Evolutionary conservation across 208 protist genomes (phyloP), one percentile per base, ranked within the genome.

Genomic region (Trypanosoma lewisi): DNA sequence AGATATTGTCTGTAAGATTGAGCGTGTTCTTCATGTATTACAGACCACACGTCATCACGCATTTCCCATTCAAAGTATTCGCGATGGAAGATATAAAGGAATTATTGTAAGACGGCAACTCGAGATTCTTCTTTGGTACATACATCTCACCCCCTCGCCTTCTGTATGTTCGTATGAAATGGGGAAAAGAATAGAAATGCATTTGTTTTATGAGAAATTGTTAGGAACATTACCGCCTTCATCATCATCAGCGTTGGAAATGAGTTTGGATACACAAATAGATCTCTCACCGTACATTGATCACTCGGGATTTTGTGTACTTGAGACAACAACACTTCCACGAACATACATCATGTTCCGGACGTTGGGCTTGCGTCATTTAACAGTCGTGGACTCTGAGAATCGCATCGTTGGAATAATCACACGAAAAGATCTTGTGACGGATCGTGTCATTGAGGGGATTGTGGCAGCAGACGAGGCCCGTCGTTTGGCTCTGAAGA

Each of bases 221-320:
- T 49, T 62, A n/a, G 65, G 65, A 28, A 52, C 41, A 16, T 2
- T 67, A 33, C 67, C 60, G 11, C 67, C 60, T 28, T 41, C 36
- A 9, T n/a, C n/a, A n/a, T n/a, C n/a, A n/a, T n/a, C n/a, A n/a
- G n/a, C n/a, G 14, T 16, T 61, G 41, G 51, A 67, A 31, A 49
- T 16, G 8, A 23, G 58, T 17, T 23, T 56, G 17, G 49, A 55
- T 6, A 7, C 45, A 28, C 49, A 42, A 19, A 27, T 73, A 33
- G 67, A 73, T 50, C 72, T 81, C 39, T 85, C 74, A 50, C 72
- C 79, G 7, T 80, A 85, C 66, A 75, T 85, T 33, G 80, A 85
- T 54, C 71, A 77, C 1, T 82, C 75, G 12, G 80, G 72, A 21
- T 78, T 82, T 53, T 80, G 67, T 19, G 72, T 82, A 41, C 66